Evolutionary conservation across 2,329 filamentous ascomycete genomes (phyloP).

Genomic region (Cordyceps cicadae): DNA sequence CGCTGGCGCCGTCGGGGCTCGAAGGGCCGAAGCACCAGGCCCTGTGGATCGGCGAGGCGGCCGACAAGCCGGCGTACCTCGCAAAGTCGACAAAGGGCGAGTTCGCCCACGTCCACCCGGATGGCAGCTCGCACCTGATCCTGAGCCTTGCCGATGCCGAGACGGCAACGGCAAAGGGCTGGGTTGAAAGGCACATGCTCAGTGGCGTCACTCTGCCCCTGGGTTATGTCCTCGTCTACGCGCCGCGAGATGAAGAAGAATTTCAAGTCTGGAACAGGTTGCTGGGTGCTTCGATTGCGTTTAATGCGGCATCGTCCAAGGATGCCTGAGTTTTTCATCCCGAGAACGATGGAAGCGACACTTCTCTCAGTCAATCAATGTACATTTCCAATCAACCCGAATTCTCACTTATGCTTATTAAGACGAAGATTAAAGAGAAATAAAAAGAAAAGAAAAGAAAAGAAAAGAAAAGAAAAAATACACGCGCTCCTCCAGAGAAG

Average conservation of each 20-base stretch:
- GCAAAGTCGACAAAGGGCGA: conserved; percentile 20
- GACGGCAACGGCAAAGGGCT: conserved; percentile 26
- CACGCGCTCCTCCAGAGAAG: not conserved
- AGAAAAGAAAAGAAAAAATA: not conserved
- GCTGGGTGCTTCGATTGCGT: conserved; percentile 11
- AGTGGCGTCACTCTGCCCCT: conserved; percentile 20
- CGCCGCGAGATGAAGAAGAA: conserved; percentile 30
- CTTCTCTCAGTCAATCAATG: not conserved
- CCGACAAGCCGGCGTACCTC: conserved; percentile 10
- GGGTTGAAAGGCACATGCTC: conserved; percentile 32
- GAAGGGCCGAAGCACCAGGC: conserved; percentile 9
- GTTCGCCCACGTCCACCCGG: conserved; percentile 30
- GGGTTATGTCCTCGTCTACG: conserved; percentile 33
- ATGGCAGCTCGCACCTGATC: conserved; percentile 31
- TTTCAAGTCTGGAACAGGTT: conserved; percentile 22
- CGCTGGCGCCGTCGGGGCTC: not conserved
- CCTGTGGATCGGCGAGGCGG: conserved; percentile 2
- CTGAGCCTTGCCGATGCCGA: conserved; percentile 31
- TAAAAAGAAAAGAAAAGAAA: too few species aligned
- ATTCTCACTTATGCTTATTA: not conserved
- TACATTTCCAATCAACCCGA: not conserved
- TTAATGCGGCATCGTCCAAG: conserved; percentile 11
- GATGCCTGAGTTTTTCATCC: not conserved
- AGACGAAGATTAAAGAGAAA: not conserved
- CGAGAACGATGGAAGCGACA: not conserved